These are phyloP conservation scores for Cucumis cinereus DNA, from an alignment of 306 rosid species.

Conservation along the genomic window DNA sequence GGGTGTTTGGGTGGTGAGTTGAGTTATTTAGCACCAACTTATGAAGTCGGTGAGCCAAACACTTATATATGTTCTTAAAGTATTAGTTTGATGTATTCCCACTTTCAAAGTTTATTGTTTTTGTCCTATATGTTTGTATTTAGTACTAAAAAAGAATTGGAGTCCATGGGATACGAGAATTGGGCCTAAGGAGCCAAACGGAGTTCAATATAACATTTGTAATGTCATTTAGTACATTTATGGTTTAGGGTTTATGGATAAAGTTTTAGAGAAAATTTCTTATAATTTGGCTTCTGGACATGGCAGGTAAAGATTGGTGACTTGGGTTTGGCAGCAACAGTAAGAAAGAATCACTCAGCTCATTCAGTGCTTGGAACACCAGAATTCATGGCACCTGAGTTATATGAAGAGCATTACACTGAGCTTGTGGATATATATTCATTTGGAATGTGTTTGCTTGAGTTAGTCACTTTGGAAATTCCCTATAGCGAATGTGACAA, in stretches of 20 bases:
- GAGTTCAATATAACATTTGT: neutral
- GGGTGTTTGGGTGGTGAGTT: too few species aligned
- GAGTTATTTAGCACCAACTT: too few species aligned
- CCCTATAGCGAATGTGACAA: conserved; percentile 84
- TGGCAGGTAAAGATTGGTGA: conserved; percentile 88
- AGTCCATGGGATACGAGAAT: too few species aligned
- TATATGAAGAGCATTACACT: conserved; percentile 73
- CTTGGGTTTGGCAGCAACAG: conserved; percentile 78
- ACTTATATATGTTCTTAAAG: too few species aligned
- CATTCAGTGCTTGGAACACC: conserved; percentile 89
- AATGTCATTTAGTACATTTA: neutral
- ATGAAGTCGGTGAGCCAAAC: too few species aligned
- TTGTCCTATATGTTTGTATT: too few species aligned
- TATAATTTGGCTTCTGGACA: neutral
- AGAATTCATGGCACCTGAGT: conserved; percentile 88
- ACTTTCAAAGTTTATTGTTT: too few species aligned
- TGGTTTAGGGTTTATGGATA: too few species aligned
- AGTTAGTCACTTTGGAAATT: conserved; percentile 76
- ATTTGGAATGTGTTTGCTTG: conserved; percentile 79
- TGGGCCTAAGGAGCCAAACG: too few species aligned
- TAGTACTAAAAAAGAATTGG: too few species aligned
- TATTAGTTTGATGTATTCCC: too few species aligned
- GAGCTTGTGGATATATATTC: conserved; percentile 90
- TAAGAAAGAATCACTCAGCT: conserved; percentile 65
- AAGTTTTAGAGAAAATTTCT: neutral